Evolutionary conservation across 352 stramenopile species (phyloP).

Genomic region (Pythium pyrilobum): DNA sequence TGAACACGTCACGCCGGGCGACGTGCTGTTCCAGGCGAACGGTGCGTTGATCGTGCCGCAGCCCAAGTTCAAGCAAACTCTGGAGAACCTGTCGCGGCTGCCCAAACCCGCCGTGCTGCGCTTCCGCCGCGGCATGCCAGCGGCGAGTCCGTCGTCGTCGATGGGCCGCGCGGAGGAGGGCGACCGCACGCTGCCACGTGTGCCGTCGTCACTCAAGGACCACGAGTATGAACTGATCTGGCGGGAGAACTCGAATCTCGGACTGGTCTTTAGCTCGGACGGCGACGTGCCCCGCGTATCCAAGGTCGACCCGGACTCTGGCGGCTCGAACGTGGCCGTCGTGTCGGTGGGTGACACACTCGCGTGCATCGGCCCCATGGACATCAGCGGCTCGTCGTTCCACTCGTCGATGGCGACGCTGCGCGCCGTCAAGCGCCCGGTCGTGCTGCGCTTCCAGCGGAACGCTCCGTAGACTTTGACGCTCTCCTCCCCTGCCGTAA

Average conservation of each 20-base stretch:
- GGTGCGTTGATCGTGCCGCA: conserved; percentile 30
- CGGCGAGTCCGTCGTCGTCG: conserved; percentile 17
- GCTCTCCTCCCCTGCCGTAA: too few relatives aligned
- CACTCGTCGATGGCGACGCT: conserved; percentile 83
- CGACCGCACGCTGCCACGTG: conserved; percentile 44
- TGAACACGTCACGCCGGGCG: conserved; percentile 32
- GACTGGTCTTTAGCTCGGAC: conserved; percentile 81
- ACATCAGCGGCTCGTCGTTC: conserved; percentile 74
- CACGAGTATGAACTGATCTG: conserved; percentile 81
- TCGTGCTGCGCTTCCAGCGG: conserved; percentile 74
- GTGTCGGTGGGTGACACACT: conserved; percentile 74
- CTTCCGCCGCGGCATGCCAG: conserved; percentile 31
- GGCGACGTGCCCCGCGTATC: conserved; percentile 71
- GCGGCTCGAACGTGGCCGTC: conserved; percentile 59
- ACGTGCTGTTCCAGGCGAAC: conserved; percentile 40
- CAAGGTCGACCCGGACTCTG: conserved; percentile 77
- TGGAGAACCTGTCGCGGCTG: conserved; percentile 33
- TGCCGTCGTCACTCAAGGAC: conserved; percentile 45
- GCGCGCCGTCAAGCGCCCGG: conserved; percentile 72
- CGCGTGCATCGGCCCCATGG: conserved; percentile 72
- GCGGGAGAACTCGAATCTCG: conserved; percentile 78
- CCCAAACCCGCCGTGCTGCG: conserved; percentile 37
- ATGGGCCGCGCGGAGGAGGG: conserved; percentile 29
- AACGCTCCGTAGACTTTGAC: conserved; percentile 2
- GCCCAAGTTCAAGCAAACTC: conserved; percentile 41